Base-by-base conservation (phyloP, 768 basidiomycete genomes). In the Tulasnella calospora region DNA sequence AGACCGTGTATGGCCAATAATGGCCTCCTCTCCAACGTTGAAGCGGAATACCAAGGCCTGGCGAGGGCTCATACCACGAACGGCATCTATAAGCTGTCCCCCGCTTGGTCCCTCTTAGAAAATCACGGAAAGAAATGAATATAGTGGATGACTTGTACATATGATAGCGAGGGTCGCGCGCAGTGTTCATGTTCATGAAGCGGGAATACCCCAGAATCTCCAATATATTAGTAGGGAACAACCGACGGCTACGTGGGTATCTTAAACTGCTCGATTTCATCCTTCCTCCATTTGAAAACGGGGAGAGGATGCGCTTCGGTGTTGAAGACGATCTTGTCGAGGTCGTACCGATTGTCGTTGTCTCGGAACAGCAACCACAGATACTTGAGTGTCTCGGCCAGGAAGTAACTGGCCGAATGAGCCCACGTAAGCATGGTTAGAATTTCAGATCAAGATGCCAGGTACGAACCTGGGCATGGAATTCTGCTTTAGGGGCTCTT, bases 401-500 rank as follows among this genome's bases (percentile, higher is more conserved):
- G 81, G 82, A 89, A 89, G 83, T 86, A 89, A 79, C 88, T 88
- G 27, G 71, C 76, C 27, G 27, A 44, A 30, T 33, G 27, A 13
- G 71, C 7, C 55, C 23, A 77, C 21, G 30, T 46, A 17, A 74
- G 38, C 21, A 23, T 67, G 2, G 51, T 40, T 33, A 23, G 41
- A 21, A 86, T 82, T 35, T 27, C 36, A 38, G 80, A 51, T 17
- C 0, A 17, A 73, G 46, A 30, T 33, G 27, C 46, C 46, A 41
- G 46, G 15, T 21, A 35, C 88, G 78, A 57, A 92, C 92, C 92
- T 93, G n/a, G 93, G 92, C 91, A 93, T 93, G 30, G 86, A 85
- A 80, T 94, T 88, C 40, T 82, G 82, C 81, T 86, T 84, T 19
- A 81, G 74, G 0, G 86, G 85, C 23, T 86, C 85, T 1, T 19